Evolutionary conservation across 2,329 filamentous ascomycete genomes (phyloP).

Genomic region (Lecanicillium sp.): DNA sequence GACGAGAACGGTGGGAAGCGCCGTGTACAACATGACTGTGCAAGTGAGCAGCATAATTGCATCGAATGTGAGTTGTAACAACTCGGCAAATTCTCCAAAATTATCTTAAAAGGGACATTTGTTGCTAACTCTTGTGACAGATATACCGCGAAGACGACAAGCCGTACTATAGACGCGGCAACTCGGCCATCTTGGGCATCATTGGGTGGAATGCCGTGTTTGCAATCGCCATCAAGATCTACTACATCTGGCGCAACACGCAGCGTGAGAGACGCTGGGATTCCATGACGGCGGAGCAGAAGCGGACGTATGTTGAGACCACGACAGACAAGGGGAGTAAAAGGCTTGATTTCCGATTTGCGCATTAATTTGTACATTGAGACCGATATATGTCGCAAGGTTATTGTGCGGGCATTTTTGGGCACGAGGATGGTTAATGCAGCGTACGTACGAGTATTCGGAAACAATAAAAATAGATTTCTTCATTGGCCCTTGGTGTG

Average conservation of each 20-base stretch:
- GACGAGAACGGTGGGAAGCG: constrained; percentile 52
- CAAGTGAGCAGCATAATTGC: constrained; percentile 33
- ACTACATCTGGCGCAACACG: constrained; percentile 26
- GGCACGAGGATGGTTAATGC: no score
- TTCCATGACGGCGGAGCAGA: constrained; percentile 31
- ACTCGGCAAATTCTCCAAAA: no score
- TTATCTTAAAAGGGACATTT: no score
- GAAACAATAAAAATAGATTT: no score
- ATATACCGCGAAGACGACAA: constrained; percentile 25
- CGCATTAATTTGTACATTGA: constrained; percentile 18
- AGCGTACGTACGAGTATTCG: no score
- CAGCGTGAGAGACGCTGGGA: constrained; percentile 32
- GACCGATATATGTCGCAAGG: no score
- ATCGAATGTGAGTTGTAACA: constrained; percentile 23
- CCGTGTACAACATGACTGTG: constrained; percentile 52
- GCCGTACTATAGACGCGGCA: constrained; percentile 31
- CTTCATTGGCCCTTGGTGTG: no score
- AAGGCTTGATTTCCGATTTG: constrained; percentile 28
- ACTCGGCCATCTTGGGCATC: constrained; percentile 45
- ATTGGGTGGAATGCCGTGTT: constrained; percentile 22
- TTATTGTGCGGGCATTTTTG: no score
- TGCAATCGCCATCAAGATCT: constrained; percentile 20
- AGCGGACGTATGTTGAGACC: constrained; percentile 17
- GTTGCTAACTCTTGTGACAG: constrained; percentile 1
- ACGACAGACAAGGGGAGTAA: constrained; percentile 33